Conservation (phyloP, 129 eudicot species). For the Helichrysum umbraculigerum region DNA sequence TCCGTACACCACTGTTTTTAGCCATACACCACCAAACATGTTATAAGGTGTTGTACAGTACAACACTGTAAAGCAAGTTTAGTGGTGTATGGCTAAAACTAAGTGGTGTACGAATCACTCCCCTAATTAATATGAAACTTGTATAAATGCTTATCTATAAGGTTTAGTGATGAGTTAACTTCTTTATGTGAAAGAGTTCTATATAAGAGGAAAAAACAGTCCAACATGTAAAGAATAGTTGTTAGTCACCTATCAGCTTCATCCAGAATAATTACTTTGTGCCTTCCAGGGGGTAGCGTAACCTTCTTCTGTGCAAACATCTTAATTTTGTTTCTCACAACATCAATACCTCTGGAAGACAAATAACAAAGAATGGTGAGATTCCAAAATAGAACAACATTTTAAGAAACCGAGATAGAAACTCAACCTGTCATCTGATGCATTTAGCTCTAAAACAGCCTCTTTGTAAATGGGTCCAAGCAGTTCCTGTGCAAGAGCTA, state of each 20-base stretch:
- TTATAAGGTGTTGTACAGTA: too few relatives aligned
- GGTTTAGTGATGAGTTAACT: neutral
- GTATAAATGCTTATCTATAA: neutral
- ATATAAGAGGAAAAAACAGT: neutral
- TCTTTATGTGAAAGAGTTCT: neutral
- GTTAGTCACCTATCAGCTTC: slow-evolving; percentile 84
- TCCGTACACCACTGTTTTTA: too few relatives aligned
- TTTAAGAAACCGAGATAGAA: neutral
- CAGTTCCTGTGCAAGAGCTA: slow-evolving; percentile 95
- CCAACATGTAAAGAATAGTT: neutral
- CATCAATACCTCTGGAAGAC: slow-evolving; percentile 74
- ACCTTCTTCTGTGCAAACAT: slow-evolving; percentile 98
- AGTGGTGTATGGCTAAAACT: too few relatives aligned
- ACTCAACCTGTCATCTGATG: slow-evolving; percentile 83
- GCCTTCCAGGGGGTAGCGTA: slow-evolving; percentile 81
- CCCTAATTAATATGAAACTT: neutral
- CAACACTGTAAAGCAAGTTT: too few relatives aligned
- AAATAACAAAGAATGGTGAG: neutral
- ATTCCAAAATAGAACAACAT: neutral
- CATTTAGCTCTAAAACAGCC: slow-evolving; percentile 94
- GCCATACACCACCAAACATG: too few relatives aligned
- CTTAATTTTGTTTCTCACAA: slow-evolving; percentile 95
- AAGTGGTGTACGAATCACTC: too few relatives aligned
- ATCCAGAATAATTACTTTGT: slow-evolving; percentile 75
- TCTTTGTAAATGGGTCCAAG: slow-evolving; percentile 83